Evolutionary conservation across 805 yeast genomes (phyloP), one percentile per base, ranked within the genome.

Genomic region (Tanozyma kutaoensis): DNA sequence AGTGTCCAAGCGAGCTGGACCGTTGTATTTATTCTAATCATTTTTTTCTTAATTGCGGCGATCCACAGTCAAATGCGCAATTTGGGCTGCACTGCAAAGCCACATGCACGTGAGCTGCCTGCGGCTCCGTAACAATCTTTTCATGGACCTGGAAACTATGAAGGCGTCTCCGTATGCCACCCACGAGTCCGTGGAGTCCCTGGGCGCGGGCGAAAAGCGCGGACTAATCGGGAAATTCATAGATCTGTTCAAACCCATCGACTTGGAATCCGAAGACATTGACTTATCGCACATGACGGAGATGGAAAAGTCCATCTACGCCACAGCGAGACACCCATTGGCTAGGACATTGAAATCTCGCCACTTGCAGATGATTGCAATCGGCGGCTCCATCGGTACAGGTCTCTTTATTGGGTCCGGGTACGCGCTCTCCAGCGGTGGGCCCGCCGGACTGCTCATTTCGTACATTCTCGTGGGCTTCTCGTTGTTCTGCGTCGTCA

Each of bases 301-400:
- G 15, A 36, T 48, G 28, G 66, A 62, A 36, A 55, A 48, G 40
- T 44, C 61, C 21, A 45, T 54, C 23, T 43, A 49, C 30, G 61
- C 62, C 19, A 46, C 61, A 5, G 50, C 63, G 24, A 50, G 54
- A 29, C 62, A 69, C 50, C 62, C 58, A 6, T 50, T 58, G 55
- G 53, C 52, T 23, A 48, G 69, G 37, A 57, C 62, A 20, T 50
- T 68, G 32, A 56, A 57, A 33, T 39, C 43, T 29, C 54, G 73
- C 43, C 85, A 76, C 37, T 68, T 76, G 34, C 77, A 71, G 46
- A 20, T 20, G 21, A 20, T 20, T 20, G 21, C 21, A 4, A 20
- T 20, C 12, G 21, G 21, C 12, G 21, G 21, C 10, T 20, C 21
- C 21, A 20, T 20, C 21, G 21, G 21, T 20, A 20, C 21, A 4